A percentile compares a stretch with the other conserved stretches of the same genome.
phyloP scores from a whole-genome alignment of 2,329 filamentous ascomycete genomes.

The Phymatotrichopsis omnivora region DNA sequence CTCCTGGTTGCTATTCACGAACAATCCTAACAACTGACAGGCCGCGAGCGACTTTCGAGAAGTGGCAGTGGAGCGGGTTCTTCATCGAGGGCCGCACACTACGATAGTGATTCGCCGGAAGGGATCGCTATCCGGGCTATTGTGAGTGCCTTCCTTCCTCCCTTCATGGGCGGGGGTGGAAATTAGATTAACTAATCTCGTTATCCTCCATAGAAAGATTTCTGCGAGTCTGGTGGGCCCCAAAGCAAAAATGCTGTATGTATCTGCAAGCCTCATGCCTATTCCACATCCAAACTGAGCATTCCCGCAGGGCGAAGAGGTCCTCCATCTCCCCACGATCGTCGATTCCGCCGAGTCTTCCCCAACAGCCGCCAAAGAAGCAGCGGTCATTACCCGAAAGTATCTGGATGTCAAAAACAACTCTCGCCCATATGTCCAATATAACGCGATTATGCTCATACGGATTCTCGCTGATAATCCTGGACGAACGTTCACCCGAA shows the following conservation, averaged over 20 bases:
- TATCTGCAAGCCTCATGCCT: neutral
- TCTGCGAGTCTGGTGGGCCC: slow-evolving; percentile 22
- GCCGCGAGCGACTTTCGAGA: neutral
- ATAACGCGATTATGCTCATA: slow-evolving; percentile 92
- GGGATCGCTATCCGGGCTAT: slow-evolving; percentile 17
- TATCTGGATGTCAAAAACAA: slow-evolving; percentile 46
- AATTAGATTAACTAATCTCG: neutral
- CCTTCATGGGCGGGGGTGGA: no score
- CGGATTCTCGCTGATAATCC: slow-evolving; percentile 90
- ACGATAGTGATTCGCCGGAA: slow-evolving; percentile 19
- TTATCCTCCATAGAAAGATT: slow-evolving; percentile 11
- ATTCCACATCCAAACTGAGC: neutral
- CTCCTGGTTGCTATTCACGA: neutral
- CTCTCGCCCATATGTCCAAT: slow-evolving; percentile 61
- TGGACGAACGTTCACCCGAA: slow-evolving; percentile 78
- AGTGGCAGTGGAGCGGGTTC: neutral
- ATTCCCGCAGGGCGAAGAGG: slow-evolving; percentile 62
- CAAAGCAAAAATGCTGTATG: no score
- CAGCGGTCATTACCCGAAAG: slow-evolving; percentile 69
- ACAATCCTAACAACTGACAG: neutral
- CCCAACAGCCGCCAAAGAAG: slow-evolving; percentile 70
- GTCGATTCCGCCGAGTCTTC: slow-evolving; percentile 93
- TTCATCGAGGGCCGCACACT: neutral
- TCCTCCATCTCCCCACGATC: slow-evolving; percentile 82
- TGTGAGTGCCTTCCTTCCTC: slow-evolving; percentile 3